Conservation (phyloP, 805 yeast species). For the Sugiyamaella valdiviana region DNA sequence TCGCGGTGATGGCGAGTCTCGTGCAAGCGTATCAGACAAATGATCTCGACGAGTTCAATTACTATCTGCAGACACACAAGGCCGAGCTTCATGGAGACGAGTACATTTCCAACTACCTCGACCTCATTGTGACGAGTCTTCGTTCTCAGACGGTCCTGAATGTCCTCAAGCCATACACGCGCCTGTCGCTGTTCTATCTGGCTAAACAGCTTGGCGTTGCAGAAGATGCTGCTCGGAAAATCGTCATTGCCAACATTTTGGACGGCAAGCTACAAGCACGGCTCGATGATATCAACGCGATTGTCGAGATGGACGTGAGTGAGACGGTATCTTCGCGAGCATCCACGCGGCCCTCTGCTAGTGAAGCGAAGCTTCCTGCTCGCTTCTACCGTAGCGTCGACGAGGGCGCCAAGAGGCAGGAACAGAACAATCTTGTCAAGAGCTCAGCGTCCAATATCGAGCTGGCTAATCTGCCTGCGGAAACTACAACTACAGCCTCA, state of each 20-base stretch:
- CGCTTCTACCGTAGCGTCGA: neutral
- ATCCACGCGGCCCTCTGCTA: too few relatives aligned
- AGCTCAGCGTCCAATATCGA: neutral
- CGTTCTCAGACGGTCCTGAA: constrained; percentile 26
- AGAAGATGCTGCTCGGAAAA: neutral
- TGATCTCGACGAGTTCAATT: constrained; percentile 22
- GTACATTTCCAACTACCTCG: constrained; percentile 15
- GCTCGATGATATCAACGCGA: neutral
- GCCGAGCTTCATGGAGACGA: constrained; percentile 15
- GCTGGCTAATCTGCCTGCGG: neutral
- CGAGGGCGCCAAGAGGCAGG: neutral
- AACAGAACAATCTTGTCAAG: neutral
- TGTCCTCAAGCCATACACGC: constrained; percentile 28
- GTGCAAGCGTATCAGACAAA: constrained; percentile 32
- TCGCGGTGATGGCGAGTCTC: constrained; percentile 27
- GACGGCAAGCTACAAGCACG: neutral
- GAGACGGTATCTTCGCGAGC: too few relatives aligned
- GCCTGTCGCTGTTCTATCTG: constrained; percentile 25
- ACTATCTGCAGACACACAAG: constrained; percentile 12
- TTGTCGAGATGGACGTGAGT: neutral
- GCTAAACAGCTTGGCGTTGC: constrained; percentile 4
- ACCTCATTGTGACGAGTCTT: constrained; percentile 25
- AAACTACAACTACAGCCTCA: neutral
- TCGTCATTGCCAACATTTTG: neutral
- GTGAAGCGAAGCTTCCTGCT: neutral